Base-by-base conservation (phyloP, 73 alveolate genomes). In the Paramecium bursaria region DNA sequence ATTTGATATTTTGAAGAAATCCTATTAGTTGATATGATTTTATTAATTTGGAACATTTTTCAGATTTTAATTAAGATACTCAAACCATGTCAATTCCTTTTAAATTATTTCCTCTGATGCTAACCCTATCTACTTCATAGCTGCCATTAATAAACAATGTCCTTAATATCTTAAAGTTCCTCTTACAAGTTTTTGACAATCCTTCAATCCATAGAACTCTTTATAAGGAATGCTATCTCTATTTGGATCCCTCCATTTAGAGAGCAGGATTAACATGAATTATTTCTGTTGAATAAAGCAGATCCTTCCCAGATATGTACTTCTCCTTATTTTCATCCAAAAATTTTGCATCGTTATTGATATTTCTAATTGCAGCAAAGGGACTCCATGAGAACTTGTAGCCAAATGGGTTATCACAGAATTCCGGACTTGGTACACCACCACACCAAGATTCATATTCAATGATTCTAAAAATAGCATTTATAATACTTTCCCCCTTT, bases 401-500 rank as follows among this genome's bases (percentile, higher is more conserved):
- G 3, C 95, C 95, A 33, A 93, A 49, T 4, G 98, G 98, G 49
- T 93, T 93, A 52, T 93, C 95, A 17, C 91, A 86, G 29, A 90
- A 85, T 51, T 93, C 95, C 74, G 98, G 94, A 29, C 92, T 90
- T 26, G 98, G 98, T 1, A 93, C 92, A 1, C 95, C 98, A 47
- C 98, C 98, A 85, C 98, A 93, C 93, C 94, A 93, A 30, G 92
- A 75, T 73, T 93, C 98, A 79, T 93, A 93, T 42, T 87, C 91
- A 1, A 86, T 80, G 11, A 93, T 82, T 79, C 89, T 79, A 33
- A 1, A 22, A 22, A 7, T 1, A 6, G 19, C 17, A 39, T 53
- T 30, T 2, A 79, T 33, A 1, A 30, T 17, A 79, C 88, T 93
- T 93, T 27, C 90, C 91, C 3, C 95, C 95, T 26, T 73, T 75